Evolutionary conservation across 768 basidiomycete genomes (phyloP).

Genomic region (Psilocybe sp.): DNA sequence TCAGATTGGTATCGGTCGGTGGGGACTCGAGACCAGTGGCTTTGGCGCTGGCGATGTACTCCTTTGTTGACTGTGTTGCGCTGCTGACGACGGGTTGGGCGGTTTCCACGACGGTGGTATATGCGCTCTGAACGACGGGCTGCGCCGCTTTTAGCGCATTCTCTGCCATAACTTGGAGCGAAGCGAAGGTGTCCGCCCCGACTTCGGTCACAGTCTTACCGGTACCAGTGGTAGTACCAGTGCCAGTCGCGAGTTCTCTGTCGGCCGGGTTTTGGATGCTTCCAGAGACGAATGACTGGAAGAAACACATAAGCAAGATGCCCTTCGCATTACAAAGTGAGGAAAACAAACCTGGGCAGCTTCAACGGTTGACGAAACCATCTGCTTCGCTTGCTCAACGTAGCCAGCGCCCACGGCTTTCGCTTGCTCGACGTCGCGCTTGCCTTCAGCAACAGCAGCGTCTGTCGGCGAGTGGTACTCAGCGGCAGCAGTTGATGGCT

Average conservation of each 20-base stretch:
- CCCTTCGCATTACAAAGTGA: no score
- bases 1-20: not conserved
- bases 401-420: slow-evolving; percentile 46
- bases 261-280: no score
- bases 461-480: slow-evolving; percentile 41
- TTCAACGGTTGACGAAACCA: slow-evolving; percentile 30
- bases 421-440: slow-evolving; percentile 43
- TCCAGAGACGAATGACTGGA: no score
- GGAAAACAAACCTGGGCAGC: slow-evolving; percentile 20
- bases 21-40: slow-evolving; percentile 1
- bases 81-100: not conserved
- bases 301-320: no score
- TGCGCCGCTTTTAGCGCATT: slow-evolving; percentile 20
- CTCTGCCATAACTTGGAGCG: no score
- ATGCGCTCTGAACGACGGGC: slow-evolving; percentile 4
- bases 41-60: slow-evolving; percentile 6
- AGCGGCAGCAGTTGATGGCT: slow-evolving; percentile 30
- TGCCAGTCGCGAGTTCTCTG: no score
- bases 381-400: slow-evolving; percentile 51
- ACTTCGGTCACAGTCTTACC: no score
- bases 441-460: slow-evolving; percentile 54
- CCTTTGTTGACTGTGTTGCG: not conserved
- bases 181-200: no score
- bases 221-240: no score
- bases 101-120: no score